Percentiles rank a stretch among this genome's conserved stretches.
phyloP scores from a whole-genome alignment of 257 asterid species.

The Nicotiana undulata region DNA sequence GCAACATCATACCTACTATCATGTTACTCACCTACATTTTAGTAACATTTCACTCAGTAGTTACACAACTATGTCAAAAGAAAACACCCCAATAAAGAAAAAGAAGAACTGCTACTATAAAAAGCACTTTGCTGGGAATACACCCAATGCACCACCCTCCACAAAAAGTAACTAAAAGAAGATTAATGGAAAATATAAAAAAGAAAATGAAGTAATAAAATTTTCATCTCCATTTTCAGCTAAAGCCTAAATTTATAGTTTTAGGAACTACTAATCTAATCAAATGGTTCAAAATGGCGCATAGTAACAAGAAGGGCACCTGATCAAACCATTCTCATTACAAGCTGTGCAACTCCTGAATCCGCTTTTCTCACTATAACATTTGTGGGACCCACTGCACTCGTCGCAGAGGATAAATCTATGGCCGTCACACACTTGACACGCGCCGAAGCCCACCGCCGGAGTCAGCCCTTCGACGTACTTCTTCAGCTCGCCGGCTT shows the following conservation, averaged over 20 bases:
- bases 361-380: slow-evolving; percentile 63
- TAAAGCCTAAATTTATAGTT: background rate
- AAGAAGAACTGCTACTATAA: background rate
- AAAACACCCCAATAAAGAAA: background rate
- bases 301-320: slow-evolving; percentile 88
- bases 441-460: slow-evolving; percentile 38
- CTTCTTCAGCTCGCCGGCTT: slow-evolving; percentile 79
- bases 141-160: background rate
- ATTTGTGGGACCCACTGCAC: slow-evolving; percentile 81
- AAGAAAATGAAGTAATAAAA: slow-evolving; percentile 1
- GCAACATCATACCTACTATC: background rate
- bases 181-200: background rate
- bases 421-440: slow-evolving; percentile 75
- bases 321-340: slow-evolving; percentile 86
- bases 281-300: slow-evolving; percentile 25
- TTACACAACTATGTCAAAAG: slow-evolving; percentile 3
- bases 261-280: slow-evolving; percentile 5
- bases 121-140: background rate
- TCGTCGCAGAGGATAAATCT: slow-evolving; percentile 63
- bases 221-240: background rate
- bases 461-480: slow-evolving; percentile 52
- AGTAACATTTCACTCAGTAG: background rate
- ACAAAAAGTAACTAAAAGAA: background rate
- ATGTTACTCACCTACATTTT: too few species aligned
- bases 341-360: slow-evolving; percentile 72